Base-by-base conservation (phyloP, 31 red algal species). In the Pterothamnion heteromorphum region DNA sequence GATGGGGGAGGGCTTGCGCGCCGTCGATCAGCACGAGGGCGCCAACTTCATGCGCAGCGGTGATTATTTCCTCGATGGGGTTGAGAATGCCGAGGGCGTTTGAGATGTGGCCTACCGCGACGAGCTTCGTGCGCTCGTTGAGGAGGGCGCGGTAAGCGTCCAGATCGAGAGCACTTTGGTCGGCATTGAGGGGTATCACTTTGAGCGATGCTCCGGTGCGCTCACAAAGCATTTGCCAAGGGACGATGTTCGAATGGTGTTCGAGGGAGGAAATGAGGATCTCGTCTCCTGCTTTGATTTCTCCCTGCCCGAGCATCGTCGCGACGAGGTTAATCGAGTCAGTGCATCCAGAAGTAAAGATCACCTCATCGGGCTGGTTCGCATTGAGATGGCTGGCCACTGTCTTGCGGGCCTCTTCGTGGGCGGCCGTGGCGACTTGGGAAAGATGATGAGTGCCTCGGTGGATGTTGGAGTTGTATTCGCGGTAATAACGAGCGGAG, bases 231-330 rank as follows among this genome's bases (percentile, higher is more conserved):
- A 95, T 35, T 81, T 95, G 94, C 94, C 94, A 95, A 33, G 94
- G 94, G 4, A 95, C 94, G 84, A 95, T 93, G 94, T 95, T 95
- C 44, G 91, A 74, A 90, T 95, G 94, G 43, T 95, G 94, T 82
- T 95, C 94, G 27, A 92, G 86, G 27, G 74, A 32, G 18, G 94
- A 44, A 33, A 95, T 36, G 21, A 95, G 3, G 1, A 95, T 78
- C 34, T 92, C 88, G 74, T 95, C 94, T 2, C 94, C 94, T 20
- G 80, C 18, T 22, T 18, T 30, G 24, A 95, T 43, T 28, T 90
- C 33, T 9, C 14, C 78, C 18, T 9, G 28, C 4, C 18, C 31
- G 31, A 44, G 89, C 88, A 87, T 93, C 2, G 94, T 44, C 22
- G 94, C 93, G 2, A 95, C 94, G 0, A 93, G 57, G 78, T 95